These are phyloP conservation scores for Leccinum subatratum DNA, from an alignment of 1,284 basidiomycete species.

Conservation along the genomic window DNA sequence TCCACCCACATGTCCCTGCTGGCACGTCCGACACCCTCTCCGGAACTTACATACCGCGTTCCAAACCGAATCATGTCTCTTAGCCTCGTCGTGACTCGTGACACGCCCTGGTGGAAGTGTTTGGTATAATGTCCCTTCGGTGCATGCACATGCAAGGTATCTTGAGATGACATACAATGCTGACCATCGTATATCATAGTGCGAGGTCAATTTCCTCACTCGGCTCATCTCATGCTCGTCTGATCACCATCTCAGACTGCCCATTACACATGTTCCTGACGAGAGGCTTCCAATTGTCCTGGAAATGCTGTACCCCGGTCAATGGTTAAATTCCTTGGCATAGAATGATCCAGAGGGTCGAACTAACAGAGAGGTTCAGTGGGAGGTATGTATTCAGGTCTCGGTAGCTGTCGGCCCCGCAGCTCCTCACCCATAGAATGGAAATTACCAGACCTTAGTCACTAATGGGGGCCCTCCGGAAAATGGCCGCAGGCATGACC, in stretches of 20 bases:
- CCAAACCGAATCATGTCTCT: conserved; percentile 66
- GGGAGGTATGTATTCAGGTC: conserved; percentile 38
- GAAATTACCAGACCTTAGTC: conserved; percentile 56
- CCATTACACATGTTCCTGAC: conserved; percentile 6
- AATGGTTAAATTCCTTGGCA: conserved; percentile 54
- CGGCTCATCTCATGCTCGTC: neutral
- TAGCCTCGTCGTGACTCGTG: conserved; percentile 66
- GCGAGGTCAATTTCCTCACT: conserved; percentile 19
- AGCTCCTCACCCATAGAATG: conserved; percentile 52
- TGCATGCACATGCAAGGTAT: conserved; percentile 12
- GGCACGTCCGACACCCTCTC: neutral
- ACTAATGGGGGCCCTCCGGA: conserved; percentile 63
- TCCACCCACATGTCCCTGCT: conserved; percentile 3
- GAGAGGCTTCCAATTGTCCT: conserved; percentile 50
- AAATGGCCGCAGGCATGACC: conserved; percentile 69
- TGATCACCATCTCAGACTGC: conserved; percentile 18
- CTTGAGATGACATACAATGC: neutral
- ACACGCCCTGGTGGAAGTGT: conserved; percentile 53
- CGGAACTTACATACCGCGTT: conserved; percentile 65
- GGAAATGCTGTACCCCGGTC: conserved; percentile 56
- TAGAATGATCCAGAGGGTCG: conserved; percentile 48
- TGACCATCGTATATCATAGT: neutral
- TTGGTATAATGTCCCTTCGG: conserved; percentile 26
- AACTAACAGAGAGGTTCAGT: conserved; percentile 60
- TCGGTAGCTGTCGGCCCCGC: neutral